These are phyloP conservation scores for Aspergillus awamori DNA, from an alignment of 2,329 filamentous ascomycete genomes.

Conservation along the genomic window DNA sequence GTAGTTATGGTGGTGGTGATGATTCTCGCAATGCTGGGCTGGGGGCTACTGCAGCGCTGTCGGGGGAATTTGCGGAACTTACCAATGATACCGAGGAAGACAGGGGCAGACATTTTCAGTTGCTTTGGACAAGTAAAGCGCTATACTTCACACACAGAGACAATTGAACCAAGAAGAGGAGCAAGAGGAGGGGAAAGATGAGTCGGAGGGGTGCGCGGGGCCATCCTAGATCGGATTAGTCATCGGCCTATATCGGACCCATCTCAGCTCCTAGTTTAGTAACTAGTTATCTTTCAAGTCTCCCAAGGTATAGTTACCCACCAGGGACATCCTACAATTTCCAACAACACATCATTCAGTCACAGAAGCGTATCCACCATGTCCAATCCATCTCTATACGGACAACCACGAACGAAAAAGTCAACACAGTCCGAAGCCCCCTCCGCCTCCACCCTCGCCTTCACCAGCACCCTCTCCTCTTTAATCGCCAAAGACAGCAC, in stretches of 20 bases:
- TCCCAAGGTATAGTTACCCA: neutral
- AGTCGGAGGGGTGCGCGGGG: conserved; percentile 11
- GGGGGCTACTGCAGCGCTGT: neutral
- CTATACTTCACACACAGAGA: neutral
- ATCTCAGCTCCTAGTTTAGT: neutral
- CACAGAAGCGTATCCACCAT: neutral
- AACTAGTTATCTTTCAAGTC: neutral
- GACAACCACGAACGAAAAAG: conserved; percentile 66
- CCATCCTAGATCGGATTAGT: conserved; percentile 10
- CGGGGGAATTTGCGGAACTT: conserved; percentile 6
- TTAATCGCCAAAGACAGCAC: conserved; percentile 64
- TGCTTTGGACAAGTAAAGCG: neutral
- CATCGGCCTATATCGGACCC: conserved; percentile 13
- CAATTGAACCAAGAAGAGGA: neutral
- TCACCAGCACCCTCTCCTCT: conserved; percentile 83
- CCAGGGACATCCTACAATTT: neutral
- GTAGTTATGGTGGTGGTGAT: neutral
- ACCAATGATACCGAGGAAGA: conserved; percentile 50
- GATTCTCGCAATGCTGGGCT: neutral
- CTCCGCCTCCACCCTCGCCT: conserved; percentile 74
- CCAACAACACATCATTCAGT: neutral
- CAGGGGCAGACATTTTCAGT: conserved; percentile 36
- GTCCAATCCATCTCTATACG: conserved; percentile 64
- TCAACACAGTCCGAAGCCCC: conserved; percentile 53
- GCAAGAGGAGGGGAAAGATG: conserved; percentile 7